phyloP scores from a whole-genome alignment of 768 basidiomycete species.

The Amanita subjunquillea region DNA sequence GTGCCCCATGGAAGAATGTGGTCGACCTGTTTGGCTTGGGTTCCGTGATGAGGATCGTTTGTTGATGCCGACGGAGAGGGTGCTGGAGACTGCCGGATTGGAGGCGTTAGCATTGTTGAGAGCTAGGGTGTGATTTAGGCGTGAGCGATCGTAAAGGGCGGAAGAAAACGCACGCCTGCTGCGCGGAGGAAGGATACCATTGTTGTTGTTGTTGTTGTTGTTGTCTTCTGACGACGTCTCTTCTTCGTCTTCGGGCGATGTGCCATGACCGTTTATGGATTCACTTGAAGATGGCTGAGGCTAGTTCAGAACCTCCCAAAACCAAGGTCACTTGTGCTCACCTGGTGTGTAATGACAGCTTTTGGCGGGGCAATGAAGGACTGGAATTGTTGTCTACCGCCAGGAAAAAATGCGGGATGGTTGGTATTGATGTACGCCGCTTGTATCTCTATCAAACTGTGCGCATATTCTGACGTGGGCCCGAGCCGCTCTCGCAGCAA shows the following conservation, averaged over 20 bases:
- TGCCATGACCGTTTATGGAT: slow-evolving; percentile 41
- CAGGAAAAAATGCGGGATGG: slow-evolving; percentile 87
- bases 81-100: not conserved
- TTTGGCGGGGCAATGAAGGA: slow-evolving; percentile 24
- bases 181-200: slow-evolving; percentile 42
- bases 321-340: slow-evolving; percentile 22
- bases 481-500: slow-evolving; percentile 90
- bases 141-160: slow-evolving; percentile 65
- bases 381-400: slow-evolving; percentile 47
- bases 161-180: slow-evolving; percentile 67
- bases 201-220: slow-evolving; percentile 39
- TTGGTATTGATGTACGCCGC: slow-evolving; percentile 99
- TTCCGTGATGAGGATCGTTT: slow-evolving; percentile 16
- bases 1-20: slow-evolving; percentile 19
- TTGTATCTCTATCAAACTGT: slow-evolving; percentile 93
- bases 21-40: slow-evolving; percentile 11
- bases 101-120: slow-evolving; percentile 23
- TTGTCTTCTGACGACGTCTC: slow-evolving; percentile 46
- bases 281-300: slow-evolving; percentile 57
- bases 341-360: slow-evolving; percentile 38
- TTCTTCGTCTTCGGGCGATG: slow-evolving; percentile 43
- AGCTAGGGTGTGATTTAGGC: slow-evolving; percentile 16
- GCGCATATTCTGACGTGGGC: slow-evolving; percentile 94
- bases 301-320: slow-evolving; percentile 7
- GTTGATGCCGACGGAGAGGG: slow-evolving; percentile 15